Evolutionary conservation across 495 filamentous ascomycete species (phyloP).

Genomic region (Apiosordaria backusii): DNA sequence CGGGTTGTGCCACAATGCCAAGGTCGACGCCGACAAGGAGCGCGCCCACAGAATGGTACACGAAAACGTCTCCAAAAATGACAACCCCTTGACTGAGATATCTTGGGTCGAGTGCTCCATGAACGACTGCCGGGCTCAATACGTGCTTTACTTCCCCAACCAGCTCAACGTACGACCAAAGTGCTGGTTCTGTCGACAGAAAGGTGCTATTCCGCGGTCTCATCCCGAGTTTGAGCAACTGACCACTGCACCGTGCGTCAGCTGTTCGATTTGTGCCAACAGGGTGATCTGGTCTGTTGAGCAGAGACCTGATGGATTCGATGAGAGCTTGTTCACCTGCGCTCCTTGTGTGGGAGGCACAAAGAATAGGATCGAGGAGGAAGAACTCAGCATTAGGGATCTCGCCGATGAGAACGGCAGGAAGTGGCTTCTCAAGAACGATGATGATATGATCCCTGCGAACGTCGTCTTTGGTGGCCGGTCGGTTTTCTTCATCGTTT

Average conservation of each 20-base stretch:
- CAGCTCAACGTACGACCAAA: slow-evolving; percentile 40
- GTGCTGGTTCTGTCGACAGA: slow-evolving; percentile 43
- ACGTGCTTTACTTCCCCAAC: slow-evolving; percentile 42
- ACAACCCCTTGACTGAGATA: slow-evolving; percentile 23
- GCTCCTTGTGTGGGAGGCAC: slow-evolving; percentile 31
- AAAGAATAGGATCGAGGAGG: slow-evolving; percentile 29
- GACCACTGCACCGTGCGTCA: slow-evolving; percentile 29
- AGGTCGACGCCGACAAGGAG: not conserved
- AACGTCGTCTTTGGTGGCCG: slow-evolving; percentile 33
- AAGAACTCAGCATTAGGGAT: slow-evolving; percentile 31
- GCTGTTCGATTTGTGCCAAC: slow-evolving; percentile 41
- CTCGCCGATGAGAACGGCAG: slow-evolving; percentile 36
- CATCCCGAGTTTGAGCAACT: slow-evolving; percentile 5
- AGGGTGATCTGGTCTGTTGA: slow-evolving; percentile 41
- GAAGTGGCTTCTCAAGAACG: slow-evolving; percentile 40
- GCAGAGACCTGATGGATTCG: slow-evolving; percentile 33
- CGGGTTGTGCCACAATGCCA: slow-evolving; percentile 33
- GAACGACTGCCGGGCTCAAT: slow-evolving; percentile 42
- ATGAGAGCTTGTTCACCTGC: slow-evolving; percentile 33
- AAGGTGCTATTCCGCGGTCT: not conserved
- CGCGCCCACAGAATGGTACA: slow-evolving; percentile 17
- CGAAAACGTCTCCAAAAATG: slow-evolving; percentile 29
- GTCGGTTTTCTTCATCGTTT: slow-evolving; percentile 39
- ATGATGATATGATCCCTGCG: slow-evolving; percentile 25
- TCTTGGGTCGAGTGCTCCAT: slow-evolving; percentile 44